Conservation (phyloP, 2,329 filamentous ascomycete genomes). For the Talaromyces funiculosus region DNA sequence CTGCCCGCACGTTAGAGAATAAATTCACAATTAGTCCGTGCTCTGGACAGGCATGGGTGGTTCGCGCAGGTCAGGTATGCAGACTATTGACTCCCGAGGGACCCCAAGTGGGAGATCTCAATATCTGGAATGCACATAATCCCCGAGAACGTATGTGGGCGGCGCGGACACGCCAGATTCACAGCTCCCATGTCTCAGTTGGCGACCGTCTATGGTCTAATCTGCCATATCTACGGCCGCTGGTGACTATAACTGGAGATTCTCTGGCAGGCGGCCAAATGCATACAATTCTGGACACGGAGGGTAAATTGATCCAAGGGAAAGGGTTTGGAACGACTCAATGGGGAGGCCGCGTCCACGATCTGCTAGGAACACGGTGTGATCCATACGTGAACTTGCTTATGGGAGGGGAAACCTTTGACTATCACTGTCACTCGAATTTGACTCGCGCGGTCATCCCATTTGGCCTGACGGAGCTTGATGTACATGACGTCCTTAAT, state of each 20-base stretch:
- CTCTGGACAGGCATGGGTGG: slow-evolving; percentile 67
- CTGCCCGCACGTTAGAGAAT: slow-evolving; percentile 27
- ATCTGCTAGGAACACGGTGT: slow-evolving; percentile 75
- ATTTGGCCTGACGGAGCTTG: slow-evolving; percentile 62
- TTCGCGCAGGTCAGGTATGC: slow-evolving; percentile 62
- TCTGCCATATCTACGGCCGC: slow-evolving; percentile 68
- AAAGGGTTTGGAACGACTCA: slow-evolving; percentile 36
- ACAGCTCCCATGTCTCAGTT: slow-evolving; percentile 66
- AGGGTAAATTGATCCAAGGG: slow-evolving; percentile 36
- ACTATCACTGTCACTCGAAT: slow-evolving; percentile 82
- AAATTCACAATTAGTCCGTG: slow-evolving; percentile 65
- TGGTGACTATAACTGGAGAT: slow-evolving; percentile 66
- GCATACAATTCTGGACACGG: slow-evolving; percentile 30
- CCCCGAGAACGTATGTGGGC: slow-evolving; percentile 81
- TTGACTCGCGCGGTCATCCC: slow-evolving; percentile 66
- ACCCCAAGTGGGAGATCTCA: slow-evolving; percentile 76
- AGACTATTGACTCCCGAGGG: slow-evolving; percentile 70
- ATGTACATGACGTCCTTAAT: slow-evolving; percentile 81
- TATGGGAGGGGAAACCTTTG: slow-evolving; percentile 64
- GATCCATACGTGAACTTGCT: slow-evolving; percentile 77
- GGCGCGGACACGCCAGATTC: slow-evolving; percentile 68
- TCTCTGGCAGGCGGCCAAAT: slow-evolving; percentile 47
- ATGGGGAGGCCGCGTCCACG: slow-evolving; percentile 65
- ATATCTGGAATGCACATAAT: slow-evolving; percentile 73
- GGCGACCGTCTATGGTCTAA: slow-evolving; percentile 72